Base-by-base conservation (phyloP, 176 grass and related monocot genomes). In the Elaeis guineensis region DNA sequence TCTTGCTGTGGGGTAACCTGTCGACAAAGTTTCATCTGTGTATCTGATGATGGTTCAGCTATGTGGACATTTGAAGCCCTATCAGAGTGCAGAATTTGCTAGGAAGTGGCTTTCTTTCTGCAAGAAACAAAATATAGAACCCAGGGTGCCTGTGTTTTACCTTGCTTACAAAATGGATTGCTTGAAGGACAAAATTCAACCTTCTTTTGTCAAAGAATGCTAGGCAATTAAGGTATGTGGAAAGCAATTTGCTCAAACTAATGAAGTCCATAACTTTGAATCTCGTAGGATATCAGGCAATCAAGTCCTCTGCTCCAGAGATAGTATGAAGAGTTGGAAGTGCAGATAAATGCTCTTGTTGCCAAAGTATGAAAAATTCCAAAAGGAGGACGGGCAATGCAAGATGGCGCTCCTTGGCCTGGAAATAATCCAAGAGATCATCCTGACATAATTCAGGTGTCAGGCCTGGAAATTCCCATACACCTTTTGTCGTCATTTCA, bases 121-220 rank as follows among this genome's bases (percentile, higher is more conserved):
- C 64, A 95, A 95, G 49, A 90, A 82, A 52, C 86, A 90, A 52
- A 81, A 70, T 59, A 90, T 95, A 51, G 90, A 95, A 75, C 90
- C 86, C 44, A 82, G 86, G 61, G 90, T 86, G 66, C 90, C 90
- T 57, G 90, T 90, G 55, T 95, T 89, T 83, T 95, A 95, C 57
- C 90, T 95, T 78, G 82, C 83, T 69, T 86, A 90, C 77, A 95
- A 95, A 70, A 95, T 95, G 51, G 86, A 95, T 74, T 90, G 86
- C 70, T 75, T 95, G 21, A 95, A 86, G 54, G 90, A 95, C 67
- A 95, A 95, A 71, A 78, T 95, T 50, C 79, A 83, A 68, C 86
- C 90, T 50, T 90, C 86, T 57, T 95, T 95, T 86, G 90, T 86
- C 19, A 95, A 89, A 75, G 82, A 95, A 72, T 78, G 90, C 35